Conservation (phyloP, 208 protist genomes). For the Trypanosoma grayi region DNA sequence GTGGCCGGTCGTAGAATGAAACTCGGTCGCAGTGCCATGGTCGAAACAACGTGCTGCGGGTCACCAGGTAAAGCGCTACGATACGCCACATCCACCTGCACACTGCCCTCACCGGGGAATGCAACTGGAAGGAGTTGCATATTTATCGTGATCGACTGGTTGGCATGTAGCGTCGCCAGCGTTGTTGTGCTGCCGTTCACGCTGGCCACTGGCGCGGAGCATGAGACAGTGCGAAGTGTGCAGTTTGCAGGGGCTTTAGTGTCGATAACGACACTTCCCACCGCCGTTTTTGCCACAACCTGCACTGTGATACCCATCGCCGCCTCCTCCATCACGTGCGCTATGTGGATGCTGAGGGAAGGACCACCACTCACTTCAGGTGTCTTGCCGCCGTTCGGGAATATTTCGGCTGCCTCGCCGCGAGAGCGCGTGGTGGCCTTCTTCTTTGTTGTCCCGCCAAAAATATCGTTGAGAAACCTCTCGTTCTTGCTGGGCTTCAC, state of each 20-base stretch:
- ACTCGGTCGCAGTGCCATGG: not conserved
- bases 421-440: constrained; percentile 8
- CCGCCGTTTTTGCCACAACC: not conserved
- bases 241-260: constrained; percentile 1
- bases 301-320: constrained; percentile 11
- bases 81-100: constrained; percentile 13
- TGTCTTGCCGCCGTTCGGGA: not conserved
- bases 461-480: constrained; percentile 60
- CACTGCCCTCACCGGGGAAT: constrained; percentile 12
- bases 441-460: constrained; percentile 25
- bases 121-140: constrained; percentile 3
- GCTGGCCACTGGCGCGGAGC: not conserved
- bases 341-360: constrained; percentile 9
- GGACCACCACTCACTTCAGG: not conserved
- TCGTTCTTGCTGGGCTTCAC: constrained; percentile 31
- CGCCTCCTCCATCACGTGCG: not conserved
- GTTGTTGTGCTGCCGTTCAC: not conserved
- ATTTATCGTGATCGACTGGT: constrained; percentile 3
- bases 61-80: not conserved
- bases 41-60: not conserved
- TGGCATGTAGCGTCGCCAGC: not conserved
- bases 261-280: constrained; percentile 2
- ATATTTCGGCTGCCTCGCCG: not conserved
- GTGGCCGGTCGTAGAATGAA: constrained; percentile 30
- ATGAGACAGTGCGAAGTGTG: not conserved